phyloP scores from a whole-genome alignment of 2,329 filamentous ascomycete species.

The Bipolaris zeicola region DNA sequence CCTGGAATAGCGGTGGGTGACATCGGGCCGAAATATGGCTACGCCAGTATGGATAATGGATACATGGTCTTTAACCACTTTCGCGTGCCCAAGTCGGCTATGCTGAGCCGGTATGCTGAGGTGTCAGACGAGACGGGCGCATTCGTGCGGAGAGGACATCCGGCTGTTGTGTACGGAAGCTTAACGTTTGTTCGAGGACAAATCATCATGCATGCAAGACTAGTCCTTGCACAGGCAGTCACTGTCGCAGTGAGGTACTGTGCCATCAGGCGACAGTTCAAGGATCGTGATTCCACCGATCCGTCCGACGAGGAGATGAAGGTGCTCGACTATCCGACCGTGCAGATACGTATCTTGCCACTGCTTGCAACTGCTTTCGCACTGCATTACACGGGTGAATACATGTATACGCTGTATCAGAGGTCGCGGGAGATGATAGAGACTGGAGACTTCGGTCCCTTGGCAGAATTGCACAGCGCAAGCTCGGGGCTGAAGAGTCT shows the following conservation, averaged over 20 bases:
- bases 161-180: constrained; percentile 58
- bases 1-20: constrained; percentile 59
- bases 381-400: constrained; percentile 54
- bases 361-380: constrained; percentile 60
- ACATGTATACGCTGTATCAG: constrained; percentile 58
- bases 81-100: constrained; percentile 55
- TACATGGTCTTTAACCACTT: constrained; percentile 60
- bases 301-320: constrained; percentile 47
- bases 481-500: constrained; percentile 61
- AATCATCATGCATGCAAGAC: constrained; percentile 57
- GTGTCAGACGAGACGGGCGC: constrained; percentile 54
- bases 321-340: constrained; percentile 61
- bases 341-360: constrained; percentile 60
- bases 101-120: constrained; percentile 57
- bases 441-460: constrained; percentile 55
- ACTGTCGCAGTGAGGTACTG: constrained; percentile 60
- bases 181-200: constrained; percentile 56
- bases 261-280: constrained; percentile 57
- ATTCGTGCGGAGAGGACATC: constrained; percentile 55
- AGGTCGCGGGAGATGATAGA: constrained; percentile 55
- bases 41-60: constrained; percentile 59
- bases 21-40: constrained; percentile 62
- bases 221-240: constrained; percentile 59
- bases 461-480: constrained; percentile 60
- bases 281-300: constrained; percentile 53